Evolutionary conservation across 1,284 basidiomycete genomes (phyloP).

Genomic region (Coniferiporia weirii): DNA sequence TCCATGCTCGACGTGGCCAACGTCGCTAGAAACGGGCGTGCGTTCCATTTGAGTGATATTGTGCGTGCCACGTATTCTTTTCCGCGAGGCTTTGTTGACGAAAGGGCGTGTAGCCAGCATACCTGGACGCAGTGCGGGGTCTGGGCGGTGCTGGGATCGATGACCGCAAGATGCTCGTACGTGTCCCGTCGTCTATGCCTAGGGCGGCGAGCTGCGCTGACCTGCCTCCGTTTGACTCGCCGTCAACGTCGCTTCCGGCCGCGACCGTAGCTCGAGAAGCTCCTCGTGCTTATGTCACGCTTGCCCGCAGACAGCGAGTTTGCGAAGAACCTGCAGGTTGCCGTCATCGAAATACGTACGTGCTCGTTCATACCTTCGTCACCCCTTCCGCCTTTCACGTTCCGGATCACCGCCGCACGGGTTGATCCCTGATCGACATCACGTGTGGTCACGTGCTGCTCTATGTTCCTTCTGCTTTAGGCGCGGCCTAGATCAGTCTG

Average conservation of each 20-base stretch:
- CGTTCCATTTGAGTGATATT: conserved; percentile 12
- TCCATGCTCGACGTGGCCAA: conserved; percentile 8
- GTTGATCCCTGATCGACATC: no score
- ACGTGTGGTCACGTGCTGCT: no score
- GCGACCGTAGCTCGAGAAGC: conserved; percentile 44
- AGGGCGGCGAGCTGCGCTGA: not conserved
- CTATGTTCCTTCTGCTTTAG: no score
- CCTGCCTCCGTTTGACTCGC: not conserved
- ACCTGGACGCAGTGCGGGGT: conserved; percentile 45
- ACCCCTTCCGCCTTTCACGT: not conserved
- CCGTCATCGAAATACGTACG: conserved; percentile 47
- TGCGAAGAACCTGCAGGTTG: conserved; percentile 38
- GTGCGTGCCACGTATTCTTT: not conserved
- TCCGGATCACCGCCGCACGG: no score
- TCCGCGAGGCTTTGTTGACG: not conserved
- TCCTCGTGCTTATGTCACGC: conserved; percentile 50
- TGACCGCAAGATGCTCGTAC: conserved; percentile 52
- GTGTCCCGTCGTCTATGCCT: conserved; percentile 20
- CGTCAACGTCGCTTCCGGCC: not conserved
- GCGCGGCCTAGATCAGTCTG: no score
- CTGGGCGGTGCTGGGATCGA: conserved; percentile 42
- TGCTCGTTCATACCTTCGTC: conserved; percentile 16
- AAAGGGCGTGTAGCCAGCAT: conserved; percentile 35
- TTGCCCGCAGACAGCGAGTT: conserved; percentile 32
- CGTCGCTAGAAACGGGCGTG: not conserved